Evolutionary conservation across 768 basidiomycete species (phyloP).

Genomic region (Wakefieldia striispora): DNA sequence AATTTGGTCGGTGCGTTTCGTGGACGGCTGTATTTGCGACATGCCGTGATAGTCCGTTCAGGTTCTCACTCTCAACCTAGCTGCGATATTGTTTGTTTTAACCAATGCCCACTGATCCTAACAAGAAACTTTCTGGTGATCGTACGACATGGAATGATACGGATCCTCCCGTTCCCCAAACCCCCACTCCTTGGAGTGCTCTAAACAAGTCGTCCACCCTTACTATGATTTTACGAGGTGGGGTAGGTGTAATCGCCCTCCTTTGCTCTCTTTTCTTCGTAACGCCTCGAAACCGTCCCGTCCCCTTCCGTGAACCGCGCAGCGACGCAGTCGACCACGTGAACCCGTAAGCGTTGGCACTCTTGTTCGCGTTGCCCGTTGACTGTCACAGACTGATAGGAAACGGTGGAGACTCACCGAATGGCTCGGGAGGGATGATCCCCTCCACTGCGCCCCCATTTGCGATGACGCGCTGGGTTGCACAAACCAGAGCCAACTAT

Average conservation of each 20-base stretch:
- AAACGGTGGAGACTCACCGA: conserved; percentile 68
- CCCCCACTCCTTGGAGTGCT: too few relatives aligned
- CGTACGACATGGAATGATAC: too few relatives aligned
- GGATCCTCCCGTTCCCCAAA: too few relatives aligned
- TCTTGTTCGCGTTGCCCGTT: neutral
- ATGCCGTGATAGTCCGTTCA: too few relatives aligned
- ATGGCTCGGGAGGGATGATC: conserved; percentile 76
- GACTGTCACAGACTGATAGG: conserved; percentile 52
- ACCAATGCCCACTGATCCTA: too few relatives aligned
- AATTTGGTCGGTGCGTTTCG: too few relatives aligned
- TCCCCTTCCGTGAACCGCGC: conserved; percentile 22
- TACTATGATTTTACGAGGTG: conserved; percentile 3
- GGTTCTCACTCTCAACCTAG: too few relatives aligned
- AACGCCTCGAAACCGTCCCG: conserved; percentile 1
- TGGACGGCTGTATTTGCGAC: too few relatives aligned
- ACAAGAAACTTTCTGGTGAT: too few relatives aligned
- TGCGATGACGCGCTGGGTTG: conserved; percentile 85
- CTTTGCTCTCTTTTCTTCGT: conserved; percentile 13
- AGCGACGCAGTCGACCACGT: conserved; percentile 45
- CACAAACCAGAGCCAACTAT: conserved; percentile 74
- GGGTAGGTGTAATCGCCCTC: conserved; percentile 17
- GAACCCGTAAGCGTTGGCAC: conserved; percentile 39
- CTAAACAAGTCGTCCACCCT: neutral
- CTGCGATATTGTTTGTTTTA: too few relatives aligned
- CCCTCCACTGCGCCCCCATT: conserved; percentile 77